A percentile compares a stretch with the other conserved stretches of the same genome.
phyloP scores from a whole-genome alignment of 1,284 basidiomycete genomes.

The Lentinula novae-zelandiae region DNA sequence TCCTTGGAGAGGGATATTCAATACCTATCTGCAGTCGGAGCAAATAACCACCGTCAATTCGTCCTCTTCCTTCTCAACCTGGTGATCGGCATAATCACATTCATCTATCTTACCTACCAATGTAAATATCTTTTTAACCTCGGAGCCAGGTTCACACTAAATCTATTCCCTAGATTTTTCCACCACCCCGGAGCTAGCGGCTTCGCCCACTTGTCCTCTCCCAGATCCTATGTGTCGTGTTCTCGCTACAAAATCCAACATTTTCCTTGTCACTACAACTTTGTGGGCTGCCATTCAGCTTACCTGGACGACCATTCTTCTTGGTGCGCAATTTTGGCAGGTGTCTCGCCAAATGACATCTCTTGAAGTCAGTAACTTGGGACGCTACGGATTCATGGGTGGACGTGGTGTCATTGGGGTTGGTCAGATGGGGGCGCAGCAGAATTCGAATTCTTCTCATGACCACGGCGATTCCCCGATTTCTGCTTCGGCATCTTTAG shows the following conservation, averaged over 20 bases:
- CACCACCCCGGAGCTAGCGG: conserved; percentile 20
- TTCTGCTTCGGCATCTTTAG: conserved; percentile 1
- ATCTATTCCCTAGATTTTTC: conserved; percentile 2
- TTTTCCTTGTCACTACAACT: conserved; percentile 81
- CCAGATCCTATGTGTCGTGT: conserved; percentile 67
- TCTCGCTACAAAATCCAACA: conserved; percentile 54
- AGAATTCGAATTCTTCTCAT: neutral
- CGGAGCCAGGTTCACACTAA: neutral
- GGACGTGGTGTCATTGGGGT: conserved; percentile 78
- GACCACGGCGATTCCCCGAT: neutral
- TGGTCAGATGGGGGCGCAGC: conserved; percentile 59
- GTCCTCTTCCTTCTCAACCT: conserved; percentile 85
- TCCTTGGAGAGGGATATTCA: conserved; percentile 4
- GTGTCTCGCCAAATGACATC: conserved; percentile 94
- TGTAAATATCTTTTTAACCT: conserved; percentile 49
- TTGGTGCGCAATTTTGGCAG: conserved; percentile 88
- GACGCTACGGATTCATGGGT: conserved; percentile 96
- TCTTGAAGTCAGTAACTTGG: conserved; percentile 92
- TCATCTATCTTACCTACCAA: conserved; percentile 78
- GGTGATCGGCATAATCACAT: conserved; percentile 76
- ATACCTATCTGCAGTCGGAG: conserved; percentile 62
- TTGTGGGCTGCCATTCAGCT: conserved; percentile 90
- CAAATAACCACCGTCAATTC: conserved; percentile 94
- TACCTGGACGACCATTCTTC: conserved; percentile 88
- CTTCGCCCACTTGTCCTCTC: conserved; percentile 65